Evolutionary conservation across 2,329 filamentous ascomycete species (phyloP).

Genomic region (Nemania abortiva): DNA sequence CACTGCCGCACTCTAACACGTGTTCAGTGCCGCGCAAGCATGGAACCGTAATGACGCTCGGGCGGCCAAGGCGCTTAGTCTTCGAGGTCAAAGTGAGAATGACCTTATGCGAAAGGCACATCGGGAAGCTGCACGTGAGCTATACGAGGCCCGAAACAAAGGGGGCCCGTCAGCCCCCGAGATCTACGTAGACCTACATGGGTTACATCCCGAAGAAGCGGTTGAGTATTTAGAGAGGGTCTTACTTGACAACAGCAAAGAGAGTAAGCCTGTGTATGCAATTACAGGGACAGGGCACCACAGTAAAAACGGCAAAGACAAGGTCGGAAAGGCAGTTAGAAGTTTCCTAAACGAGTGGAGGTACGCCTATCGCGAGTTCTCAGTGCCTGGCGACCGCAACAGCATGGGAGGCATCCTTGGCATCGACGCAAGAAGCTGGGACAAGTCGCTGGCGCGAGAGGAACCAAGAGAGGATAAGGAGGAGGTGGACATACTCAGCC

Average conservation of each 20-base stretch:
- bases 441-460: conserved; percentile 69
- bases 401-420: conserved; percentile 82
- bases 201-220: conserved; percentile 98
- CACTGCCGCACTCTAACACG: conserved; percentile 30
- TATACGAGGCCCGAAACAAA: conserved; percentile 95
- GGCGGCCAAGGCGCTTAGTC: conserved; percentile 92
- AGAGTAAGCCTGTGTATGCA: conserved; percentile 84
- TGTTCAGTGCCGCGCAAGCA: conserved; percentile 85
- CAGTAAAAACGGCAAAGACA: conserved; percentile 98
- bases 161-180: conserved; percentile 71
- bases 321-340: conserved; percentile 93
- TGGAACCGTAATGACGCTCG: conserved; percentile 99
- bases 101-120: conserved; percentile 97
- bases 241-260: conserved; percentile 82
- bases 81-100: conserved; percentile 96
- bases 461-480: conserved; percentile 56
- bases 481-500: conserved; percentile 69
- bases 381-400: conserved; percentile 90
- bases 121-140: conserved; percentile 87
- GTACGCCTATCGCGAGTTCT: conserved; percentile 96
- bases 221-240: conserved; percentile 93
- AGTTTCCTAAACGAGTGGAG: conserved; percentile 94
- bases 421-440: conserved; percentile 75
- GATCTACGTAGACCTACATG: conserved; percentile 94
- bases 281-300: conserved; percentile 98